A percentile compares a stretch with the other conserved stretches of the same genome.
phyloP scores from a whole-genome alignment of 148 eudicot genomes.

The Camellia sinensis region DNA sequence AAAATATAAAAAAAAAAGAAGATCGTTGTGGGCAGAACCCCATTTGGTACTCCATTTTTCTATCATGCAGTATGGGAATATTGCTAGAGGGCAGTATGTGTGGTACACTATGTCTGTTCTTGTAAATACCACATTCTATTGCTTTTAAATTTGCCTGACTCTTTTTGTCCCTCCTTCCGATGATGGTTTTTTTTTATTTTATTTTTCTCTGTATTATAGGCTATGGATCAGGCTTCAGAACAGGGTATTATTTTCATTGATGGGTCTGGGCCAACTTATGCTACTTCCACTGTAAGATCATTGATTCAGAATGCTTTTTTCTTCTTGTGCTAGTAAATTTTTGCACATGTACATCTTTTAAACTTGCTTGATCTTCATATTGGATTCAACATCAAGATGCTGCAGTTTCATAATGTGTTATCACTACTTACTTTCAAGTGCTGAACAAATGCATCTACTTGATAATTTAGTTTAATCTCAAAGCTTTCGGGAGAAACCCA shows the following conservation, averaged over 20 bases:
- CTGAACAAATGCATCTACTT: slow-evolving; percentile 1
- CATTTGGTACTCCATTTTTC: neutral
- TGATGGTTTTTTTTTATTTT: neutral
- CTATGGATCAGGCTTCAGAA: slow-evolving; percentile 68
- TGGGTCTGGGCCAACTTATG: slow-evolving; percentile 95
- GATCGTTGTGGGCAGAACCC: neutral
- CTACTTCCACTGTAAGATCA: slow-evolving; percentile 85
- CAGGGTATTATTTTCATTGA: slow-evolving; percentile 76
- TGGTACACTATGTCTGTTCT: neutral
- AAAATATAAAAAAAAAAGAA: no score
- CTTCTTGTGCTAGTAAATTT: neutral
- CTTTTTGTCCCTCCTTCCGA: neutral
- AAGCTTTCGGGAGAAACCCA: no score
- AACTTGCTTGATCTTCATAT: neutral
- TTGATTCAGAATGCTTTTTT: slow-evolving; percentile 16
- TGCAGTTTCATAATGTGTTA: neutral
- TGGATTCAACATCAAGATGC: neutral
- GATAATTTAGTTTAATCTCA: neutral
- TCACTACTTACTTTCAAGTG: neutral
- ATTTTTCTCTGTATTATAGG: slow-evolving; percentile 36
- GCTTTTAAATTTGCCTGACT: neutral
- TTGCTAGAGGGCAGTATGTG: neutral
- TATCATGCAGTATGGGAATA: neutral
- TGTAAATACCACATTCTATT: neutral
- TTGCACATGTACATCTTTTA: neutral